Evolutionary conservation across 164 flowering plant genomes (phyloP).

Genomic region (Warburgia ugandensis): DNA sequence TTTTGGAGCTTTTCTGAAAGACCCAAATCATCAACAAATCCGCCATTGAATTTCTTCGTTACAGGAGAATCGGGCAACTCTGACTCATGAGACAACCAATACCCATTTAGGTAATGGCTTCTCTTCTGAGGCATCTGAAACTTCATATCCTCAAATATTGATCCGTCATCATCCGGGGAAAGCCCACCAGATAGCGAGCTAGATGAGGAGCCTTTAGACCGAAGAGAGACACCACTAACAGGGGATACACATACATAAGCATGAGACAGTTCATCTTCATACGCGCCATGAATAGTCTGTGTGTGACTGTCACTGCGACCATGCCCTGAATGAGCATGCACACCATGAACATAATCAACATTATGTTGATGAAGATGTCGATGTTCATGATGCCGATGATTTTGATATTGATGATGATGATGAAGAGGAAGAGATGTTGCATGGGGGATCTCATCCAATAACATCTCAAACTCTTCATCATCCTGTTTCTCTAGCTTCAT

Average conservation of each 20-base stretch:
- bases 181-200: constrained; percentile 31
- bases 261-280: constrained; percentile 21
- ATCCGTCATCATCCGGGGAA: constrained; percentile 23
- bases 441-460: constrained; percentile 36
- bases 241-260: constrained; percentile 24
- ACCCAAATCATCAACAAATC: constrained; percentile 17
- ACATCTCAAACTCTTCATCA: constrained; percentile 26
- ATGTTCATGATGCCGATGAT: constrained; percentile 2
- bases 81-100: constrained; percentile 14
- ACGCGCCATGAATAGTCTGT: constrained; percentile 16
- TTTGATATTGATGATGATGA: constrained; percentile 6
- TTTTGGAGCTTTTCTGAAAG: constrained; percentile 22
- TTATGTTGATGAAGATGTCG: constrained; percentile 8
- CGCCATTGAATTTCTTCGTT: constrained; percentile 11
- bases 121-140: constrained; percentile 5
- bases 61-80: constrained; percentile 11
- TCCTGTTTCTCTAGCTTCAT: constrained; percentile 23
- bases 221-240: constrained; percentile 25
- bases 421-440: constrained; percentile 19
- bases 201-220: constrained; percentile 31
- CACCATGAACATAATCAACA: constrained; percentile 7
- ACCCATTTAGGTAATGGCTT: constrained; percentile 12
- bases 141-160: constrained; percentile 18
- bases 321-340: constrained; percentile 7
- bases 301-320: constrained; percentile 9